Evolutionary conservation across 192 early-diverging fungal species (phyloP).

Genomic region (Gigaspora rosea): DNA sequence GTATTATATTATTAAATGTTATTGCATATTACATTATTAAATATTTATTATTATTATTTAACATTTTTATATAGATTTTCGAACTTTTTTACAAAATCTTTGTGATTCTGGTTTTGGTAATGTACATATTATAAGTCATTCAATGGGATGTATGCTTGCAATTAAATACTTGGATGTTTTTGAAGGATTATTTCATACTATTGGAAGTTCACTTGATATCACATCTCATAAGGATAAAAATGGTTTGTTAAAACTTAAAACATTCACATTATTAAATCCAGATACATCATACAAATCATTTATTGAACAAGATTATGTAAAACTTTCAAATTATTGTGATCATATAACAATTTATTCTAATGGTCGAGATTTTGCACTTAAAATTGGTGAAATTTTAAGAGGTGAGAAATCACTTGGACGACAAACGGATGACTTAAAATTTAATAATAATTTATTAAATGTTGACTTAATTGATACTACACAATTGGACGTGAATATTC

Average conservation of each 20-base stretch:
- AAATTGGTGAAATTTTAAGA: slow-evolving; percentile 31
- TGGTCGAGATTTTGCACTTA: slow-evolving; percentile 38
- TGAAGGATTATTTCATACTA: slow-evolving; percentile 1
- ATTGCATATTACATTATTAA: not conserved
- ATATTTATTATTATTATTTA: not conserved
- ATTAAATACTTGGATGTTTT: not conserved
- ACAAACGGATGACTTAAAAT: slow-evolving; percentile 35
- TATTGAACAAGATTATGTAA: slow-evolving; percentile 39
- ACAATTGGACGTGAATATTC: slow-evolving; percentile 45
- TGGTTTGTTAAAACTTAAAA: slow-evolving; percentile 34
- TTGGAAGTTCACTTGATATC: not conserved
- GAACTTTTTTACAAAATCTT: slow-evolving; percentile 40
- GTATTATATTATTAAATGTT: not conserved
- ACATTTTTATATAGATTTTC: slow-evolving; percentile 20
- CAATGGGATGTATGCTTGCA: slow-evolving; percentile 36
- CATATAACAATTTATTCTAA: slow-evolving; percentile 45
- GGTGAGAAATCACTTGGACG: slow-evolving; percentile 35
- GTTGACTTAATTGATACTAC: slow-evolving; percentile 48
- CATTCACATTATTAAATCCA: slow-evolving; percentile 43
- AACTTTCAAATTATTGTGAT: slow-evolving; percentile 38
- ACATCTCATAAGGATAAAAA: not conserved
- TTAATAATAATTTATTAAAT: slow-evolving; percentile 37
- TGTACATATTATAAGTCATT: slow-evolving; percentile 42
- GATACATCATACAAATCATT: slow-evolving; percentile 39
- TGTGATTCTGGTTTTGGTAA: slow-evolving; percentile 37